Percentiles rank a stretch among this genome's conserved stretches.
Conservation (phyloP, 305 asterid genomes). For the Fraxinus sp. region DNA sequence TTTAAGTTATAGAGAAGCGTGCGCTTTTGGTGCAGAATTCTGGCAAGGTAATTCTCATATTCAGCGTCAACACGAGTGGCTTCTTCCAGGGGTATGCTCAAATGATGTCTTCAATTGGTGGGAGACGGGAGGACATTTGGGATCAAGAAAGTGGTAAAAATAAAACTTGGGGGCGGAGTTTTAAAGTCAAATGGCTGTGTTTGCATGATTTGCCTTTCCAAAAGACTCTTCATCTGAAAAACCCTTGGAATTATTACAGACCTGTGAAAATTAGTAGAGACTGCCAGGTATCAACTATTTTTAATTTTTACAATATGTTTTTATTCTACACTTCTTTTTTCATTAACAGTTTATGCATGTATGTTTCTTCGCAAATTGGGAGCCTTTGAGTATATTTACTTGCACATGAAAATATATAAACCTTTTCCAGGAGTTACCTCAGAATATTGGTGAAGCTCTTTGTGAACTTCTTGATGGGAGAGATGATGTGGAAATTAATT, state of each 20-base stretch:
- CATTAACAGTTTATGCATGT: not conserved
- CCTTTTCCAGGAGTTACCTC: conserved; percentile 76
- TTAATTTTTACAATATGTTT: conserved; percentile 25
- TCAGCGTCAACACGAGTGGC: conserved; percentile 93
- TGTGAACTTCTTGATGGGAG: conserved; percentile 85
- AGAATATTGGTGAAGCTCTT: conserved; percentile 85
- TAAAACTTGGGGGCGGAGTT: conserved; percentile 86
- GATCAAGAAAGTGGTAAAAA: conserved; percentile 66
- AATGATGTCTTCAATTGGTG: conserved; percentile 84
- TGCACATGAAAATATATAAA: conserved; percentile 20
- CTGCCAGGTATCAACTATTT: conserved; percentile 65
- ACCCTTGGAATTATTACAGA: conserved; percentile 82
- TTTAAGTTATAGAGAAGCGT: conserved; percentile 26
- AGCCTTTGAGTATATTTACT: conserved; percentile 23
- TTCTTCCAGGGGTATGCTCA: conserved; percentile 97
- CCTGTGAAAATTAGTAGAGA: conserved; percentile 97
- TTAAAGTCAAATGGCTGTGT: conserved; percentile 82
- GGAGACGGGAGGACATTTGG: conserved; percentile 84
- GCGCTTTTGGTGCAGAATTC: conserved; percentile 65
- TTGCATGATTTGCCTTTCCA: conserved; percentile 79
- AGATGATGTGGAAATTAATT: conserved; percentile 40
- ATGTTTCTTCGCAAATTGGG: not conserved
- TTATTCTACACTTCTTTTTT: not conserved
- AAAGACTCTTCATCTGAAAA: conserved; percentile 82
- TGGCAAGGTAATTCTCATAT: conserved; percentile 87